phyloP scores from a whole-genome alignment of 371 early-diverging fungal genomes.

The Quaeritorhiza haematococci region DNA sequence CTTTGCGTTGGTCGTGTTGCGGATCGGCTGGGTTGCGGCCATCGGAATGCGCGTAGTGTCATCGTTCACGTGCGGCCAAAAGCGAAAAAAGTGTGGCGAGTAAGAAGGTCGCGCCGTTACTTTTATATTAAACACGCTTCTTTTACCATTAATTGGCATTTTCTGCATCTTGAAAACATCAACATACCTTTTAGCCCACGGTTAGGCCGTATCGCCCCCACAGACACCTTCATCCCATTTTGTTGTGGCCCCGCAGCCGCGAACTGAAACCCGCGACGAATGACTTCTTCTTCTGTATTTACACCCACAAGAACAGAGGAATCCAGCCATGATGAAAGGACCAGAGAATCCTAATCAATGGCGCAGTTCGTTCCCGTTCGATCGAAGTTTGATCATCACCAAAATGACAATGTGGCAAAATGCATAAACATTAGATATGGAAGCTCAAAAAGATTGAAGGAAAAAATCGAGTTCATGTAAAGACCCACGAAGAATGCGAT shows the following conservation, averaged over 20 bases:
- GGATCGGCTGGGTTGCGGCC: too few relatives aligned
- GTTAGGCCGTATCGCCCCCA: conserved; percentile 35
- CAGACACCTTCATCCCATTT: conserved; percentile 33
- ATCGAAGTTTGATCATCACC: conserved; percentile 4
- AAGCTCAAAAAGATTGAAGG: neutral
- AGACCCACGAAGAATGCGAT: neutral
- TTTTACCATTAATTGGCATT: too few relatives aligned
- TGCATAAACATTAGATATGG: neutral
- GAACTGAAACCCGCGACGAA: conserved; percentile 44
- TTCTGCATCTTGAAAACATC: too few relatives aligned
- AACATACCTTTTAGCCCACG: neutral
- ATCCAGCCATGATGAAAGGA: conserved; percentile 40
- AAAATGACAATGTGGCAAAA: neutral
- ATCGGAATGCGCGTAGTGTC: too few relatives aligned
- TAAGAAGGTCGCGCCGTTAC: too few relatives aligned
- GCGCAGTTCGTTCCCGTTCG: neutral
- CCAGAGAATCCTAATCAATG: conserved; percentile 32
- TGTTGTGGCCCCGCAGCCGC: too few relatives aligned
- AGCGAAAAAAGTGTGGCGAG: too few relatives aligned
- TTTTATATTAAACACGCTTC: too few relatives aligned
- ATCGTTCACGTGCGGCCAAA: too few relatives aligned
- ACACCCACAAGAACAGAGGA: conserved; percentile 27
- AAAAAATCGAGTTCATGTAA: neutral
- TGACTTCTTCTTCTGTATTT: conserved; percentile 51
- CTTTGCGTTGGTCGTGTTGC: neutral